Evolutionary conservation across 2,329 filamentous ascomycete species (phyloP), one percentile per base, ranked within the genome.

Genomic region (Xylaria sp.): DNA sequence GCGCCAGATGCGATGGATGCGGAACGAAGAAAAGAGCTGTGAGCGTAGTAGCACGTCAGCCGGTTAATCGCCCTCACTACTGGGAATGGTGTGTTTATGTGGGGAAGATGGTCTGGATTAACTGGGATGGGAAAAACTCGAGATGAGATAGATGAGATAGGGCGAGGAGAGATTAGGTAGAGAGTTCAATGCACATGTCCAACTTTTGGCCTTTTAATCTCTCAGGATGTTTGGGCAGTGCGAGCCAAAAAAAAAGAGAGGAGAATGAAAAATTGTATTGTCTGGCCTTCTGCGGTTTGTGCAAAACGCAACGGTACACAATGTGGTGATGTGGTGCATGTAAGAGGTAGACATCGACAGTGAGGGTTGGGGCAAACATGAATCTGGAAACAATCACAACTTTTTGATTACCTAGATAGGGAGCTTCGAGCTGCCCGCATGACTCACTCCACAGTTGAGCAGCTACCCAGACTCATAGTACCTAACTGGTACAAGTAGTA

Each of bases 361-460:
- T 29, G 59, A 59, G 47, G 23, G 44, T n/a, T 63, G 12, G 23
- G 21, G 37, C 6, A 35, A 25, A 51, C 32, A 40, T 9, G 29
- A 40, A 42, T 4, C 5, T 42, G n/a, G 51, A 57, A 44, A 64
- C 23, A 44, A 21, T 32, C 32, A 50, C 37, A 21, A 67, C 63
- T 57, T 63, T 37, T 61, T 63, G 16, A n/a, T 44, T 44, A 16
- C 6, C 21, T 27, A 64, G 48, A 37, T 23, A 66, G 48, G 47
- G 48, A 61, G 44, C 23, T 60, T 59, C 40, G 66, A 27, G 47
- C 44, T 69, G 63, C 55, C 68, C 69, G 66, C 72, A 73, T 75
- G 74, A 74, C 68, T 75, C 74, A 75, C 70, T 47, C 27, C 27
- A 54, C 42, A 25, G 21, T 18, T 42, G 21, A 32, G 21, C 21